phyloP scores from a whole-genome alignment of 1,284 basidiomycete species.

The Neonothopanus nambi region DNA sequence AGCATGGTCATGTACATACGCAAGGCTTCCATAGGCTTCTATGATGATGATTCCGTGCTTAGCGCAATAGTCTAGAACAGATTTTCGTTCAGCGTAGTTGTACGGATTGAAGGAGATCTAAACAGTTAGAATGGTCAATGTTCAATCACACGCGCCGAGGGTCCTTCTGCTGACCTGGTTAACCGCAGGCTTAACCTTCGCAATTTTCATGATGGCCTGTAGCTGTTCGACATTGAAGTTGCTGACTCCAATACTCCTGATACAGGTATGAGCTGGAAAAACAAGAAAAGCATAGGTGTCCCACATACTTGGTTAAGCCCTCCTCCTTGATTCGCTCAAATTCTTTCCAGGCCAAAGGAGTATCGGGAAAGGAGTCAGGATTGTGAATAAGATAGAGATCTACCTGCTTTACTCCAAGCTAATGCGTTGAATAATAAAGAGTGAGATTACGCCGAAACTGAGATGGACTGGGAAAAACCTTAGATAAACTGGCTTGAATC shows the following conservation, averaged over 20 bases:
- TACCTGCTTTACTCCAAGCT: constrained; percentile 65
- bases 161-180: constrained; percentile 48
- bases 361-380: constrained; percentile 40
- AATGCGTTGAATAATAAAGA: neutral
- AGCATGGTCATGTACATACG: constrained; percentile 27
- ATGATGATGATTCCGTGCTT: constrained; percentile 51
- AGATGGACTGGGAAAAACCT: constrained; percentile 24
- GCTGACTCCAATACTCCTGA: constrained; percentile 57
- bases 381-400: constrained; percentile 56
- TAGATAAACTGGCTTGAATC: constrained; percentile 38
- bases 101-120: constrained; percentile 49
- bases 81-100: constrained; percentile 43
- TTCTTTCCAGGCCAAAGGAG: constrained; percentile 51
- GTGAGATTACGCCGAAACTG: neutral
- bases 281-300: neutral
- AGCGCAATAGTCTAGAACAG: constrained; percentile 46
- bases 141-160: neutral
- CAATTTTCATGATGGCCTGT: constrained; percentile 45
- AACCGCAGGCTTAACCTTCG: constrained; percentile 54
- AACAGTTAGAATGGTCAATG: neutral
- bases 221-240: constrained; percentile 58
- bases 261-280: neutral
- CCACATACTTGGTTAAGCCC: constrained; percentile 42
- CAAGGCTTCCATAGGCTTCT: constrained; percentile 61
- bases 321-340: constrained; percentile 50